Percentiles rank a stretch among this genome's conserved stretches.
phyloP scores from a whole-genome alignment of 805 yeast genomes.

The Metschnikowia orientalis region DNA sequence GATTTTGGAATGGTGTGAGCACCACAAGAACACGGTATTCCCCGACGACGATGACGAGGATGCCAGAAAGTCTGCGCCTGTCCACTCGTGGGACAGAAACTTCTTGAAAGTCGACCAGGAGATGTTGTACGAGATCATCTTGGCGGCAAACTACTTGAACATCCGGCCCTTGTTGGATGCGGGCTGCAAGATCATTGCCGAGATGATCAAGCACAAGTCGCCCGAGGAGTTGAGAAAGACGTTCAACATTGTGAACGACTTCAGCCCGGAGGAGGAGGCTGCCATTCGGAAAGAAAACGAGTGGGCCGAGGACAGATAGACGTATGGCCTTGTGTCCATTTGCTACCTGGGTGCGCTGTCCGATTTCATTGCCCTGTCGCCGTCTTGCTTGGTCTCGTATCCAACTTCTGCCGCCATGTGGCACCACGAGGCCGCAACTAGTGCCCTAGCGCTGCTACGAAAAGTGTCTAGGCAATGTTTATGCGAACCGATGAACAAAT shows the following conservation, averaged over 20 bases:
- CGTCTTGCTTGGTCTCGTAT: no score
- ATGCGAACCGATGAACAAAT: no score
- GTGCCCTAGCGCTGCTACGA: no score
- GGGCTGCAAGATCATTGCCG: constrained; percentile 79
- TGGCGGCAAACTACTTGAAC: constrained; percentile 77
- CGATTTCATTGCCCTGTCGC: no score
- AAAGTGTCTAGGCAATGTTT: no score
- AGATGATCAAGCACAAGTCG: constrained; percentile 74
- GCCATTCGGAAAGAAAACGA: constrained; percentile 84
- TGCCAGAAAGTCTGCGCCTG: constrained; percentile 82
- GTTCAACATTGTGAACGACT: constrained; percentile 76
- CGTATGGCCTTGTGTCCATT: no score
- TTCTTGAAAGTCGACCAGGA: constrained; percentile 92
- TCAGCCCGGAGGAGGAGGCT: constrained; percentile 83
- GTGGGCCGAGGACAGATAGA: constrained; percentile 82
- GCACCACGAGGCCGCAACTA: no score
- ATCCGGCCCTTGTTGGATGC: constrained; percentile 72
- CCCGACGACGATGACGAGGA: constrained; percentile 81
- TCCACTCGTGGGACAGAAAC: constrained; percentile 93
- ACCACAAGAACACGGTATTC: constrained; percentile 76
- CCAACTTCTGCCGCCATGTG: no score
- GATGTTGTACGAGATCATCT: constrained; percentile 74
- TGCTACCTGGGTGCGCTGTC: no score
- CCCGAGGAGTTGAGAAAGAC: constrained; percentile 79
- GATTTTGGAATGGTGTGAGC: constrained; percentile 95